These are phyloP conservation scores for Candida glucosophila DNA, from an alignment of 1,139 yeast species.

Conservation along the genomic window DNA sequence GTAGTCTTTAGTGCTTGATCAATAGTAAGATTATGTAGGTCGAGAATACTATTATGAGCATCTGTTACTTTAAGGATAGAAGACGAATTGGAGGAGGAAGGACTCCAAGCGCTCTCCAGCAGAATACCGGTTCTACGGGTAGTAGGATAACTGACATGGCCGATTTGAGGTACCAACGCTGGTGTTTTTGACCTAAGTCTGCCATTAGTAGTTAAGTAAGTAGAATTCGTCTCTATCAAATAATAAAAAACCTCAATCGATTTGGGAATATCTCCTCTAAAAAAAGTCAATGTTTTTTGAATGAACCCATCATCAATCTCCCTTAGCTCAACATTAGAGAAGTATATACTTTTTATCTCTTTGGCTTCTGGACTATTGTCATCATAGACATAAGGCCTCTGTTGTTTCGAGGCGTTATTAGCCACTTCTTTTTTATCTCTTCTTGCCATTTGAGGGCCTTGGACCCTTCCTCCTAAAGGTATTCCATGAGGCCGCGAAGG, in stretches of 20 bases:
- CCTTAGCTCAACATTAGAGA: conserved; percentile 14
- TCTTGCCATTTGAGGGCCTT: conserved; percentile 12
- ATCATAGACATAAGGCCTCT: conserved; percentile 7
- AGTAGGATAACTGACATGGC: too few relatives aligned
- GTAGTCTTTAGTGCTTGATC: conserved; percentile 33
- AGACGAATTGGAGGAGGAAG: too few relatives aligned
- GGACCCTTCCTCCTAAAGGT: conserved; percentile 18
- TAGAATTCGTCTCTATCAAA: conserved; percentile 9
- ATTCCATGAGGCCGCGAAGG: conserved; percentile 1
- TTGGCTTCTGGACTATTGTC: conserved; percentile 9
- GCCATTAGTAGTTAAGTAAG: background rate
- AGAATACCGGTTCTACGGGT: too few relatives aligned
- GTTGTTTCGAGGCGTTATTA: too few relatives aligned
- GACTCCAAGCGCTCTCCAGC: too few relatives aligned
- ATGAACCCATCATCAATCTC: conserved; percentile 23
- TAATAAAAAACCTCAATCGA: conserved; percentile 19
- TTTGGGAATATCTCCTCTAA: conserved; percentile 28
- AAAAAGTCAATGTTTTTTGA: conserved; percentile 26
- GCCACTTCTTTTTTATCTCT: too few relatives aligned
- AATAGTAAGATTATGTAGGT: conserved; percentile 44
- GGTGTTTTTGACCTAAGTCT: too few relatives aligned
- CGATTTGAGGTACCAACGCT: too few relatives aligned
- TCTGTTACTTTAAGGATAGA: too few relatives aligned
- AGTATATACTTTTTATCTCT: conserved; percentile 12
- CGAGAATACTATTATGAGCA: too few relatives aligned